Percentiles rank a stretch among this genome's conserved stretches.
phyloP scores from a whole-genome alignment of 2,329 filamentous ascomycete species.

The Aschersonia sp. region DNA sequence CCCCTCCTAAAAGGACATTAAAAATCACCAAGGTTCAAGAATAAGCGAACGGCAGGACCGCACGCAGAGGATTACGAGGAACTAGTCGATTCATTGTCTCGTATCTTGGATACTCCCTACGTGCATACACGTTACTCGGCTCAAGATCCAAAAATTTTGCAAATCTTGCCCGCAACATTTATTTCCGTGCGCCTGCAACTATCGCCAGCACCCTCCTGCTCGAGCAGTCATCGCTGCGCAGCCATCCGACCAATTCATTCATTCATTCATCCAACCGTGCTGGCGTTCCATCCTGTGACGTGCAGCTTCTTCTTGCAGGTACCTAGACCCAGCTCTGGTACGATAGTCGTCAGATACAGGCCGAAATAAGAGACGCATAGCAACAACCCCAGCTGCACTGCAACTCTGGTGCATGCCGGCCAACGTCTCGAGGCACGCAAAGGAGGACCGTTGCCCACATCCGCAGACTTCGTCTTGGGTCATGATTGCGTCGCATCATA shows the following conservation, averaged over 20 bases:
- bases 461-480: neutral
- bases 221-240: neutral
- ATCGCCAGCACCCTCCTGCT: neutral
- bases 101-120: neutral
- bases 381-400: neutral
- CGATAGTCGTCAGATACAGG: slow-evolving; percentile 1
- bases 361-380: neutral
- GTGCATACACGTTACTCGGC: no score
- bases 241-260: neutral
- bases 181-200: no score
- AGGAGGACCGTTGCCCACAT: neutral
- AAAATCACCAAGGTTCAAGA: neutral
- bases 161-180: no score
- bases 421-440: neutral
- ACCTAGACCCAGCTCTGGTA: neutral
- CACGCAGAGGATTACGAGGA: neutral
- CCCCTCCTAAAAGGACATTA: neutral
- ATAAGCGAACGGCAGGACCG: neutral
- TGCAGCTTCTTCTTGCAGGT: neutral
- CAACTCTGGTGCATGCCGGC: neutral
- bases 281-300: neutral
- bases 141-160: no score
- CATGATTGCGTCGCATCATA: neutral
- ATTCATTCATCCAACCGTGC: neutral
- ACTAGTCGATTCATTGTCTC: neutral